Percentiles rank a stretch among this genome's conserved stretches.
These are phyloP conservation scores for Podila clonocystis DNA, from an alignment of 192 early-diverging fungal genomes.

Conservation along the genomic window DNA sequence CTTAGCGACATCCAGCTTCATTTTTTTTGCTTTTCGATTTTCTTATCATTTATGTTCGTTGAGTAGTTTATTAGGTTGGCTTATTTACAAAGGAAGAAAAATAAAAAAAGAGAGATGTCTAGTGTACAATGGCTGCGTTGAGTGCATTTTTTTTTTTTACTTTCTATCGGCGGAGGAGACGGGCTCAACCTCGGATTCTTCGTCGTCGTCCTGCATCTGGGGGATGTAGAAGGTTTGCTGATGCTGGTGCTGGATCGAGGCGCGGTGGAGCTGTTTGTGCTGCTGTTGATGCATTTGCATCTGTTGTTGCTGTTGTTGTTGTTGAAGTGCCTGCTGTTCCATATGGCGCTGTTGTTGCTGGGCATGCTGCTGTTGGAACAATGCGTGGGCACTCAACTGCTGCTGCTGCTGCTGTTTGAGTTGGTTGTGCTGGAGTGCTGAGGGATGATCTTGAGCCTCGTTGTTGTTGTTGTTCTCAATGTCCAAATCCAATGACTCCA, in stretches of 20 bases:
- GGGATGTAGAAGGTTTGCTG: constrained; percentile 46
- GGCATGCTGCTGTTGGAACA: constrained; percentile 37
- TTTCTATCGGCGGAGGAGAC: too few relatives aligned
- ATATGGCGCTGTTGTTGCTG: constrained; percentile 15
- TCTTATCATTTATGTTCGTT: too few relatives aligned
- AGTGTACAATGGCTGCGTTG: too few relatives aligned
- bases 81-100: too few relatives aligned
- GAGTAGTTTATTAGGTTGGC: too few relatives aligned
- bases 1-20: too few relatives aligned
- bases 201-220: constrained; percentile 42
- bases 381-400: constrained; percentile 16
- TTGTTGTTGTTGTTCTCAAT: background rate
- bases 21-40: too few relatives aligned
- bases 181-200: constrained; percentile 3
- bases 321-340: constrained; percentile 10
- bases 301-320: constrained; percentile 15
- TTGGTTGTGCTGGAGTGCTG: background rate
- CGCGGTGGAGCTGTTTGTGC: constrained; percentile 5
- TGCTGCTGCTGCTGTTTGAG: constrained; percentile 25
- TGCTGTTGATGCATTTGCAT: constrained; percentile 11
- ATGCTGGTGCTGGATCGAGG: constrained; percentile 38
- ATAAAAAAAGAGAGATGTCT: too few relatives aligned
- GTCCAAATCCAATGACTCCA: constrained; percentile 12
- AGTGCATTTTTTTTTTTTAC: too few relatives aligned
- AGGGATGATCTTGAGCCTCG: background rate